Conservation (phyloP, 148 eudicot species). For the Polygonum maritimum region DNA sequence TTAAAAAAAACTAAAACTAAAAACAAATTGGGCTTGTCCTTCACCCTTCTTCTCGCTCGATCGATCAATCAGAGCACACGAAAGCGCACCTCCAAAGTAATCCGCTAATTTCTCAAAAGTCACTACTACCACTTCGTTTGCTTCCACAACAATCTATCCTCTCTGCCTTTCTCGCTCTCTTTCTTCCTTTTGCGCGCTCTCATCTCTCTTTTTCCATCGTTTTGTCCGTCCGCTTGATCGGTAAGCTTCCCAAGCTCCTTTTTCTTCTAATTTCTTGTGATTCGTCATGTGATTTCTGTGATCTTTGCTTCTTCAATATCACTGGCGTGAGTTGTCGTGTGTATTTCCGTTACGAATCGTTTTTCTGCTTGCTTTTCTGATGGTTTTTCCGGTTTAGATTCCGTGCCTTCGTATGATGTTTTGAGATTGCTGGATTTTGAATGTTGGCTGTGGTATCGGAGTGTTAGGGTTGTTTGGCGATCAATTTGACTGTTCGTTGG, state of each 20-base stretch:
- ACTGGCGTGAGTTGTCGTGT: not conserved
- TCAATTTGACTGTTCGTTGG: constrained; percentile 3
- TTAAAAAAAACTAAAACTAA: not conserved
- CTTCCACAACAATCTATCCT: not conserved
- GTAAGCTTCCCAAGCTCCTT: not conserved
- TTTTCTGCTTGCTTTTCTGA: not conserved
- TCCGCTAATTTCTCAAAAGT: not conserved
- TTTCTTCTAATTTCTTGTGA: not conserved
- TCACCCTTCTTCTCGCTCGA: not conserved
- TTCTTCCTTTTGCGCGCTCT: not conserved
- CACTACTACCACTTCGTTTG: not conserved
- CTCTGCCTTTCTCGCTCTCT: not conserved
- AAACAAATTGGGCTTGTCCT: not conserved
- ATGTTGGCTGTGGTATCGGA: not conserved
- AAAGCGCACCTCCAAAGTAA: not conserved
- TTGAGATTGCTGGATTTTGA: not conserved
- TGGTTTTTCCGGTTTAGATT: not conserved
- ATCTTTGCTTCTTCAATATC: not conserved
- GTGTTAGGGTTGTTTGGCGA: not conserved
- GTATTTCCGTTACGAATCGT: not conserved
- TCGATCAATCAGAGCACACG: not conserved
- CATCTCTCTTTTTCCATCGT: constrained; percentile 5
- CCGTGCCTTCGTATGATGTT: not conserved
- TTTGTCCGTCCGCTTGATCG: constrained; percentile 5
- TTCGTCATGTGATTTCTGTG: not conserved